Percentiles rank a stretch among this genome's conserved stretches.
These are phyloP conservation scores for Crithidia fasciculata DNA, from an alignment of 208 protist genomes.

Conservation along the genomic window DNA sequence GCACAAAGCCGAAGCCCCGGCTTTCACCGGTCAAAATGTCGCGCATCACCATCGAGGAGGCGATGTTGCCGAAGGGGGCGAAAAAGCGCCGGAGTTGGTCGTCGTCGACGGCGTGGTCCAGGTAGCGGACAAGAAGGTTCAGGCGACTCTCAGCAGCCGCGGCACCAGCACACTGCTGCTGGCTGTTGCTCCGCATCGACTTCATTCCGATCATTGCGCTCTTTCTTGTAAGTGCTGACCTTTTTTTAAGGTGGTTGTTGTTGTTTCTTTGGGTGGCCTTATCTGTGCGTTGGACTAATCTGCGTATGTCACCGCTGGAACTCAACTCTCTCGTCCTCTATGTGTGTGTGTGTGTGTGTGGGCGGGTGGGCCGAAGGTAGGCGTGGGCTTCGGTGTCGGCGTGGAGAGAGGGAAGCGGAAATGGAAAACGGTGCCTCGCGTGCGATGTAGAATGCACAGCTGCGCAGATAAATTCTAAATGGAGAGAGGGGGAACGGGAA, in stretches of 20 bases:
- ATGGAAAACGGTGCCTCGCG: too few relatives aligned
- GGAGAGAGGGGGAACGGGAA: neutral
- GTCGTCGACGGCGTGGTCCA: slow-evolving; percentile 44
- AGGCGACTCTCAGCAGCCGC: slow-evolving; percentile 7
- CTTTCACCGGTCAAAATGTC: slow-evolving; percentile 56
- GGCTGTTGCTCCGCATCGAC: neutral
- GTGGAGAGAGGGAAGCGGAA: too few relatives aligned
- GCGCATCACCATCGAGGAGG: slow-evolving; percentile 51
- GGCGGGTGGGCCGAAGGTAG: too few relatives aligned
- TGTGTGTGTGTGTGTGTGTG: too few relatives aligned
- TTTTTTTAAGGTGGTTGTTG: too few relatives aligned
- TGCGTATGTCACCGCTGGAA: too few relatives aligned
- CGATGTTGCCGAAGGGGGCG: slow-evolving; percentile 38
- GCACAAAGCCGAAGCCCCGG: slow-evolving; percentile 49
- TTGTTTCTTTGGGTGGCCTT: too few relatives aligned
- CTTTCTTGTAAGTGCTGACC: neutral
- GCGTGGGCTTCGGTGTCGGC: too few relatives aligned
- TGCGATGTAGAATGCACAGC: too few relatives aligned
- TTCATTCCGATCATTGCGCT: neutral
- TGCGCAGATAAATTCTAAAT: too few relatives aligned
- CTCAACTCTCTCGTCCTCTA: too few relatives aligned
- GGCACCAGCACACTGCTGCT: neutral
- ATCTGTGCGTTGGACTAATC: too few relatives aligned
- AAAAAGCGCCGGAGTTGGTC: slow-evolving; percentile 35
- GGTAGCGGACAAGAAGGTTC: slow-evolving; percentile 51